Evolutionary conservation across 164 flowering plant species (phyloP).

Genomic region (Dillenia suffruticosa): DNA sequence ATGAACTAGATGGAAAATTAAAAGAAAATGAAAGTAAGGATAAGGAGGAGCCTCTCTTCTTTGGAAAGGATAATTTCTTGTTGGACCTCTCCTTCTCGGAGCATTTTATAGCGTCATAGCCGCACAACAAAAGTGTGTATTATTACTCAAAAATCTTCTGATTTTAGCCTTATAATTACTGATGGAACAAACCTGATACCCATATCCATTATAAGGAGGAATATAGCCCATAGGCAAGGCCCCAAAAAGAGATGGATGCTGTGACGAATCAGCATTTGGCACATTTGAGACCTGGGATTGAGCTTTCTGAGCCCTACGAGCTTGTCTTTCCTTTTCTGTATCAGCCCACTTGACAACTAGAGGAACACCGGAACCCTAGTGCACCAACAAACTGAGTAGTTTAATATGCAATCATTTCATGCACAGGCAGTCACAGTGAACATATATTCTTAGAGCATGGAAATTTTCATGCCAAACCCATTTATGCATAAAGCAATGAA

Average conservation of each 20-base stretch:
- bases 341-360: constrained; percentile 99
- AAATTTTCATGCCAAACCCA: no score
- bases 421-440: neutral
- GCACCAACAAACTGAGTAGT: constrained; percentile 6
- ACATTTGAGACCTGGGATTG: constrained; percentile 52
- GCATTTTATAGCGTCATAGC: no score
- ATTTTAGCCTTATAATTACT: no score
- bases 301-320: constrained; percentile 90
- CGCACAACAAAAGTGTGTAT: no score
- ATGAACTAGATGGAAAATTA: neutral
- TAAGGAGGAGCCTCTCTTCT: neutral
- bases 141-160: no score
- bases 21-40: neutral
- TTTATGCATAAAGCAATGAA: no score
- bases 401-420: neutral
- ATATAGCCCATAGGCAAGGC: constrained; percentile 84
- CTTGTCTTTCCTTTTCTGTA: constrained; percentile 96
- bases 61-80: no score
- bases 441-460: no score
- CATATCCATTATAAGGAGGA: constrained; percentile 81
- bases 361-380: constrained; percentile 90
- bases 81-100: no score
- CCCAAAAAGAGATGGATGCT: constrained; percentile 80
- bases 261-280: constrained; percentile 50
- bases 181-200: constrained; percentile 69